phyloP scores from a whole-genome alignment of 2,329 filamentous ascomycete genomes.

The Alternaria incomplexa region DNA sequence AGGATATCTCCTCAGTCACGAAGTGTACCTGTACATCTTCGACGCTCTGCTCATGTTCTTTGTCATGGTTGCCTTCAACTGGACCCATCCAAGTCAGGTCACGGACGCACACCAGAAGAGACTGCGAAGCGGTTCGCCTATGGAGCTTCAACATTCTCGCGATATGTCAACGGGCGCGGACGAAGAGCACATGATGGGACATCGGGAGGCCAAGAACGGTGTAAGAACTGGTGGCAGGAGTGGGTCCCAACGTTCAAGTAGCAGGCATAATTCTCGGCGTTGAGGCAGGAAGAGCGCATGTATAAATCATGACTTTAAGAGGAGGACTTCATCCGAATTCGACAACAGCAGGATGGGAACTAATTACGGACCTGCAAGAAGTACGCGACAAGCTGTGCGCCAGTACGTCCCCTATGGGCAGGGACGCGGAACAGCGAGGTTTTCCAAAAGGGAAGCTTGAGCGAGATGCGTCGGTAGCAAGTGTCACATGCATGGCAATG shows the following conservation, averaged over 20 bases:
- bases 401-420: background rate
- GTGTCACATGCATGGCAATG: background rate
- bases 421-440: background rate
- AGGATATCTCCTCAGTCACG: constrained; percentile 53
- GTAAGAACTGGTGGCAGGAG: background rate
- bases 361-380: background rate
- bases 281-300: background rate
- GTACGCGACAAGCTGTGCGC: background rate
- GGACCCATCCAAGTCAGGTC: constrained; percentile 46
- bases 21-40: constrained; percentile 55
- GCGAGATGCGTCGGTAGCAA: background rate
- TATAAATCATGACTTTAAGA: background rate
- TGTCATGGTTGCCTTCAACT: constrained; percentile 51
- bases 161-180: background rate
- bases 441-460: background rate
- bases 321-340: background rate
- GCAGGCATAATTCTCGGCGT: background rate
- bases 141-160: constrained; percentile 12
- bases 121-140: background rate
- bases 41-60: constrained; percentile 53
- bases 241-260: too few relatives aligned
- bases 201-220: background rate
- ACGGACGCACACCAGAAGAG: constrained; percentile 21
- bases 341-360: too few relatives aligned
- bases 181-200: background rate